Conservation (phyloP, 139 green algal genomes). For the Volvox africanus region DNA sequence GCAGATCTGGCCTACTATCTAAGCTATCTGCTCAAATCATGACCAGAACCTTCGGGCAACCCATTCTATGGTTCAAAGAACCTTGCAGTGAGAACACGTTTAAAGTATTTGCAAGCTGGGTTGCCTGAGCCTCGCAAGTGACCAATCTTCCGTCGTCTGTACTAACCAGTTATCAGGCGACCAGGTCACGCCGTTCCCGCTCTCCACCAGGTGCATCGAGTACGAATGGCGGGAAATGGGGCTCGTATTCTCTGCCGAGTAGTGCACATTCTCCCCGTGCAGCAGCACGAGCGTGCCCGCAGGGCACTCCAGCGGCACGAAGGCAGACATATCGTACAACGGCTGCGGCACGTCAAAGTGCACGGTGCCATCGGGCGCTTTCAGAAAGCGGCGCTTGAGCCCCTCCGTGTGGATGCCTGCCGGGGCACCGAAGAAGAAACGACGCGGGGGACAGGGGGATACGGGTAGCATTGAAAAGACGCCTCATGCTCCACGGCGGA, state of each 20-base stretch:
- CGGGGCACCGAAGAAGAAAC: no score
- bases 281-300: slow-evolving; percentile 91
- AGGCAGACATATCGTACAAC: slow-evolving; percentile 69
- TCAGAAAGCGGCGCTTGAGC: slow-evolving; percentile 66
- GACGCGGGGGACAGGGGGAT: background rate
- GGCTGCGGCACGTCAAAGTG: slow-evolving; percentile 64
- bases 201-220: slow-evolving; percentile 88
- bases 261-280: slow-evolving; percentile 83
- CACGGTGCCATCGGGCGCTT: slow-evolving; percentile 44
- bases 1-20: no score
- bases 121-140: no score
- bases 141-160: no score
- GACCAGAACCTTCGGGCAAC: no score
- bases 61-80: no score
- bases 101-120: no score
- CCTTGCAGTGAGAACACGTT: no score
- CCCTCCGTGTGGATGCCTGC: slow-evolving; percentile 64
- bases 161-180: slow-evolving; percentile 84
- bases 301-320: slow-evolving; percentile 82
- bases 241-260: slow-evolving; percentile 59
- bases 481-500: no score
- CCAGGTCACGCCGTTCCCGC: slow-evolving; percentile 64
- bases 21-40: no score
- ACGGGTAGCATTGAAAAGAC: no score
- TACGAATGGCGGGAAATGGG: slow-evolving; percentile 82